Percentiles rank a stretch among this genome's conserved stretches.
Evolutionary conservation across 1,139 yeast genomes (phyloP).

Genomic region (Hyphopichia khmerensis): DNA sequence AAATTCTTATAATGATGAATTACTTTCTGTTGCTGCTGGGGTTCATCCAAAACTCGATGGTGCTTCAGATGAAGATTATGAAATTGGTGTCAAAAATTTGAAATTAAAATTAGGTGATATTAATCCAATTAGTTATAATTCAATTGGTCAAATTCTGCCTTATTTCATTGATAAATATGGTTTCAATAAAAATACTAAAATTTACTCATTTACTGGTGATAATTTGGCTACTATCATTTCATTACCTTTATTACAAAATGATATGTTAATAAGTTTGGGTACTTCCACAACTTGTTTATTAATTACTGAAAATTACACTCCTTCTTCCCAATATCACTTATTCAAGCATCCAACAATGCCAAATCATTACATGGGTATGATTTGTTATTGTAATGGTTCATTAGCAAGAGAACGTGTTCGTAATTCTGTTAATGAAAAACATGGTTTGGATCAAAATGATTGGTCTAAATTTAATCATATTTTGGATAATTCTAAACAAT

Average conservation of each 20-base stretch:
- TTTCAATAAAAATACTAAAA: constrained; percentile 48
- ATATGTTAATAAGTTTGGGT: constrained; percentile 78
- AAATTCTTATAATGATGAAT: constrained; percentile 45
- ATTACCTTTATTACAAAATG: constrained; percentile 73
- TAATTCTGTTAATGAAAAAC: constrained; percentile 56
- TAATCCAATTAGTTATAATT: constrained; percentile 43
- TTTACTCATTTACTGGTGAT: constrained; percentile 83
- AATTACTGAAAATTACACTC: constrained; percentile 73
- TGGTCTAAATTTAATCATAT: constrained; percentile 72
- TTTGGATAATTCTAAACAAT: constrained; percentile 36
- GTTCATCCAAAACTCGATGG: constrained; percentile 39
- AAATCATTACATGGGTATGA: constrained; percentile 87
- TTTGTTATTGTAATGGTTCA: constrained; percentile 90
- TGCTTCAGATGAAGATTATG: constrained; percentile 20
- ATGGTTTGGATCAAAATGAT: constrained; percentile 28
- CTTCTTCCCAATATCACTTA: constrained; percentile 81
- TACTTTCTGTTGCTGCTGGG: constrained; percentile 53
- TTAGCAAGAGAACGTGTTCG: constrained; percentile 79
- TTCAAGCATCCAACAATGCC: constrained; percentile 84
- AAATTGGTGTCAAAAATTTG: constrained; percentile 37
- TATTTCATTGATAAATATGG: constrained; percentile 71
- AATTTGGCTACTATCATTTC: constrained; percentile 87
- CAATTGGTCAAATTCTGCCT: constrained; percentile 45
- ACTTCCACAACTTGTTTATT: constrained; percentile 86
- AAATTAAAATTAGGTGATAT: constrained; percentile 51